Percentiles rank a stretch among this genome's conserved stretches.
Conservation (phyloP, 1,139 yeast species). For the Suhomyces choctaworum region DNA sequence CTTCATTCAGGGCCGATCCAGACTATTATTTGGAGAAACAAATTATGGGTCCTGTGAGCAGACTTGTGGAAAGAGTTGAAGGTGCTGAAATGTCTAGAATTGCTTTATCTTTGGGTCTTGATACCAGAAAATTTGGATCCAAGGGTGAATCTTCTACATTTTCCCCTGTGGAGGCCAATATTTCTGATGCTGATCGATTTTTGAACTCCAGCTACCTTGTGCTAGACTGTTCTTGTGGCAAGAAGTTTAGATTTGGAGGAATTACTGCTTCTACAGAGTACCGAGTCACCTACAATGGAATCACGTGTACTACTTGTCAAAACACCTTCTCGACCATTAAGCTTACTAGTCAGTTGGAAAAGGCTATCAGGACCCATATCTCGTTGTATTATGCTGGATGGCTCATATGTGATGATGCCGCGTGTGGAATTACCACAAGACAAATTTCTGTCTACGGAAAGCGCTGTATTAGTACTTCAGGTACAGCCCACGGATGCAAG, state of each 20-base stretch:
- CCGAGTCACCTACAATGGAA: constrained; percentile 64
- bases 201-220: constrained; percentile 57
- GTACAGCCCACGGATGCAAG: constrained; percentile 68
- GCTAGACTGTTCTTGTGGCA: constrained; percentile 65
- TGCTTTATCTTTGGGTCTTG: constrained; percentile 77
- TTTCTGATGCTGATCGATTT: constrained; percentile 82
- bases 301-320: constrained; percentile 65
- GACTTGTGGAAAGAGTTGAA: constrained; percentile 81
- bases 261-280: constrained; percentile 62
- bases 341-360: constrained; percentile 72
- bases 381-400: constrained; percentile 81
- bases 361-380: constrained; percentile 65
- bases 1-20: constrained; percentile 66
- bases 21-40: constrained; percentile 84
- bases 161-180: constrained; percentile 77
- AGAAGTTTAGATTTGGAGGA: constrained; percentile 70
- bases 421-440: constrained; percentile 80
- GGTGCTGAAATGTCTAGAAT: constrained; percentile 82
- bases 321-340: constrained; percentile 51
- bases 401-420: constrained; percentile 79
- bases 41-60: constrained; percentile 85
- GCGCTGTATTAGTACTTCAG: constrained; percentile 71
- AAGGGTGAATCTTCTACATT: constrained; percentile 40
- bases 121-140: constrained; percentile 60
- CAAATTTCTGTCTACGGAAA: constrained; percentile 89